phyloP scores from a whole-genome alignment of 768 basidiomycete genomes.

The Hortiboletus campestris region DNA sequence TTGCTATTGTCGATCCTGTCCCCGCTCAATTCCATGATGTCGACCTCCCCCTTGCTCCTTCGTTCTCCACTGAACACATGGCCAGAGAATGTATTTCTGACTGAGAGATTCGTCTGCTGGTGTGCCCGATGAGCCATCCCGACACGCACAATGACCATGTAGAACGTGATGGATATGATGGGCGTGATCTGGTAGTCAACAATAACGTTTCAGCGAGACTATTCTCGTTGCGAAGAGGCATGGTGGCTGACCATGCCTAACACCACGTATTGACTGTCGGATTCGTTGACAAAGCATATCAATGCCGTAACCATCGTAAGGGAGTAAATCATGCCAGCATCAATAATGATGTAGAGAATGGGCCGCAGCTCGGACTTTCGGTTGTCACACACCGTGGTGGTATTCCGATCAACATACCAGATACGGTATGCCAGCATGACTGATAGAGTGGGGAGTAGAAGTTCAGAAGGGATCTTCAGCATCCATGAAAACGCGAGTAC shows the following conservation, averaged over 20 bases:
- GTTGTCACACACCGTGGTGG: slow-evolving; percentile 13
- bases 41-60: slow-evolving; percentile 4
- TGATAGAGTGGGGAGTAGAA: background rate
- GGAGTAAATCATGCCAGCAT: slow-evolving; percentile 39
- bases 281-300: slow-evolving; percentile 26
- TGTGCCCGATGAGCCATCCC: slow-evolving; percentile 14
- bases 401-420: slow-evolving; percentile 26
- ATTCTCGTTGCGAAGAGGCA: background rate
- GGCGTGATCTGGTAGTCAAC: slow-evolving; percentile 32
- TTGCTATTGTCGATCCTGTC: background rate
- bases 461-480: background rate
- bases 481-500: background rate
- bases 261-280: slow-evolving; percentile 35
- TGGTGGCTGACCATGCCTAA: slow-evolving; percentile 33
- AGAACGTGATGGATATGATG: slow-evolving; percentile 42
- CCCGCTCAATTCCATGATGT: background rate
- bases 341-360: slow-evolving; percentile 33
- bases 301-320: slow-evolving; percentile 34
- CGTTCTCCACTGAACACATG: background rate
- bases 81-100: background rate
- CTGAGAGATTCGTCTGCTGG: background rate
- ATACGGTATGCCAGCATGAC: slow-evolving; percentile 32
- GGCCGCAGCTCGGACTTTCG: slow-evolving; percentile 10
- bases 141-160: slow-evolving; percentile 42
- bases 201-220: background rate